Evolutionary conservation across 208 protist genomes (phyloP).

Genomic region (Trypanosoma boissoni): DNA sequence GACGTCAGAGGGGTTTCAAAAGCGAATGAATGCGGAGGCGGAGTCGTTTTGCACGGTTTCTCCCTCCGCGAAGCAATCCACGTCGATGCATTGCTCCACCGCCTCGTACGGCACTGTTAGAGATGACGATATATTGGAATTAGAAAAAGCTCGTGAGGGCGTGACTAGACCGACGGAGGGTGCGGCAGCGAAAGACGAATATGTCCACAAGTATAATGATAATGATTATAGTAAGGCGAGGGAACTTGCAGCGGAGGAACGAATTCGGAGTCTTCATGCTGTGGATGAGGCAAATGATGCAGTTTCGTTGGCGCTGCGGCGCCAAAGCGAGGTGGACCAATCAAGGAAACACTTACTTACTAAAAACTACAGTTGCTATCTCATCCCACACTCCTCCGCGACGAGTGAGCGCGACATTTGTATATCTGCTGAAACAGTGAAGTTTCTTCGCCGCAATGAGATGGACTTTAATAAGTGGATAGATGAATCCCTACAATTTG

Average conservation of each 20-base stretch:
- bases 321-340: background rate
- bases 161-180: background rate
- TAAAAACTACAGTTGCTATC: constrained; percentile 47
- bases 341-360: constrained; percentile 20
- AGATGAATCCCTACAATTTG: constrained; percentile 41
- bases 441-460: constrained; percentile 58
- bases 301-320: constrained; percentile 4
- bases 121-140: background rate
- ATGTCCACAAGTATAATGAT: too few relatives aligned
- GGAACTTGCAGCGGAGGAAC: too few relatives aligned
- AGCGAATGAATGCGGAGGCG: constrained; percentile 2
- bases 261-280: background rate
- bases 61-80: background rate
- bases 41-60: background rate
- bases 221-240: too few relatives aligned
- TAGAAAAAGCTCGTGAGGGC: background rate
- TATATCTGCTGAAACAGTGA: constrained; percentile 40
- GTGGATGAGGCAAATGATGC: constrained; percentile 13
- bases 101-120: background rate
- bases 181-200: background rate
- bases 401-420: constrained; percentile 12
- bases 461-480: constrained; percentile 70
- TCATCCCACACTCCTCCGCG: constrained; percentile 39
- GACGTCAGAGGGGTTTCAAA: constrained; percentile 4
- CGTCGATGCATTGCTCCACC: background rate